phyloP scores from a whole-genome alignment of 768 basidiomycete species.

The Leucosporidium yakuticum region DNA sequence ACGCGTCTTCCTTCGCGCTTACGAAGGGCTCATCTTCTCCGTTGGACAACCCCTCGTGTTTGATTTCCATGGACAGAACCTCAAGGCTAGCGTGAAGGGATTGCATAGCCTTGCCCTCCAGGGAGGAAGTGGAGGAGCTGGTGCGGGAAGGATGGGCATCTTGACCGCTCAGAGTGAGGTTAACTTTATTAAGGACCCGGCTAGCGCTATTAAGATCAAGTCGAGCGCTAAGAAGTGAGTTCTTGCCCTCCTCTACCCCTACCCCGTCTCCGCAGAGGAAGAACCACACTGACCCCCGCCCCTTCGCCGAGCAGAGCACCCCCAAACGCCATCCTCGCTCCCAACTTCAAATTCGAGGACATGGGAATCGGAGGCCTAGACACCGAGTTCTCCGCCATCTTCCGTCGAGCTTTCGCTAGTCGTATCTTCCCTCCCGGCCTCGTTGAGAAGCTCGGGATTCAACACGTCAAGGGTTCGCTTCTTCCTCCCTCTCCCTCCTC shows the following conservation, averaged over 20 bases:
- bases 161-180: slow-evolving; percentile 89
- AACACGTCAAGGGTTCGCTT: slow-evolving; percentile 85
- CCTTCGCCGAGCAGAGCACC: slow-evolving; percentile 55
- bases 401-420: slow-evolving; percentile 95
- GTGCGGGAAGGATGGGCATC: slow-evolving; percentile 56
- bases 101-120: slow-evolving; percentile 54
- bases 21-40: slow-evolving; percentile 64
- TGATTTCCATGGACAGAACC: slow-evolving; percentile 78
- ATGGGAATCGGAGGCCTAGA: slow-evolving; percentile 99
- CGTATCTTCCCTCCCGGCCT: slow-evolving; percentile 97
- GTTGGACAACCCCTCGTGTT: slow-evolving; percentile 67
- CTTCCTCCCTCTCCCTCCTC: not conserved
- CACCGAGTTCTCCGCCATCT: slow-evolving; percentile 88
- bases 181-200: slow-evolving; percentile 74
- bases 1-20: slow-evolving; percentile 61
- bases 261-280: not conserved
- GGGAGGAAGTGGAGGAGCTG: slow-evolving; percentile 48
- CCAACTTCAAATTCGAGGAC: slow-evolving; percentile 99
- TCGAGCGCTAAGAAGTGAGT: slow-evolving; percentile 76
- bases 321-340: slow-evolving; percentile 88
- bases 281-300: not conserved
- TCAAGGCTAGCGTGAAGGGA: slow-evolving; percentile 64
- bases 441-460: slow-evolving; percentile 94
- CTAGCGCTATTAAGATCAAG: slow-evolving; percentile 80
- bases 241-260: not conserved